Base-by-base conservation (phyloP, 139 green algal species). In the Micractinium conductrix region DNA sequence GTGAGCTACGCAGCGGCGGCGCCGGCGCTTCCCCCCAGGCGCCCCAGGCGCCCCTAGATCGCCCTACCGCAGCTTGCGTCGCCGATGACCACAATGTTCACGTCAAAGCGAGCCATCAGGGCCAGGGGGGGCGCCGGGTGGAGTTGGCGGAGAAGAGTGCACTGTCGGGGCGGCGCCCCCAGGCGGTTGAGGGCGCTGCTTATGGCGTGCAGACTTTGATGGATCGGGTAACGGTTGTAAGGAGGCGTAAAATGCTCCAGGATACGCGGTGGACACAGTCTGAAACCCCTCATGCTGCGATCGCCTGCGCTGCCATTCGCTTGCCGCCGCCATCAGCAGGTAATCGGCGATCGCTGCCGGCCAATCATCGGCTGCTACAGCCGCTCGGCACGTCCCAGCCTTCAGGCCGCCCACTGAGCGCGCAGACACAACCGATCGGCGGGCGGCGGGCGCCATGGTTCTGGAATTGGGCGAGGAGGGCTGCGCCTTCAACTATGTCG, bases 401-500 rank as follows among this genome's bases (percentile, higher is more conserved):
- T 1, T 30, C 65, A 30, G n/a, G n/a, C n/a, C n/a, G n/a, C n/a
- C n/a, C n/a, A n/a, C n/a, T n/a, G n/a, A n/a, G n/a, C n/a, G n/a
- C n/a, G n/a, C n/a, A n/a, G n/a, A n/a, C n/a, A n/a, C n/a, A n/a
- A n/a, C n/a, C n/a, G n/a, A n/a, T 28, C 58, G 58, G 26, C 24
- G n/a, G 58, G 10, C 58, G 9, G 16, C 28, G 8, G 19, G 10
- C 65, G 65, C 65, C 12, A 72, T 72, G 65, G n/a, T 21, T 30
- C n/a, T 70, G n/a, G 63, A 72, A 33, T 7, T 72, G 10, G 65
- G 65, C 12, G n/a, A 72, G 65, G 65, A 79, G 38, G 80, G 80
- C 19, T 79, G 69, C 38, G 50, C 71, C 24, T 90, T 78, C 76
- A 90, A 90, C 53, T 98, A 98, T 84, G 91, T 96, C 8, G 93